Conservation (phyloP, 2,329 filamentous ascomycete genomes). For the Zasmidium cellare region DNA sequence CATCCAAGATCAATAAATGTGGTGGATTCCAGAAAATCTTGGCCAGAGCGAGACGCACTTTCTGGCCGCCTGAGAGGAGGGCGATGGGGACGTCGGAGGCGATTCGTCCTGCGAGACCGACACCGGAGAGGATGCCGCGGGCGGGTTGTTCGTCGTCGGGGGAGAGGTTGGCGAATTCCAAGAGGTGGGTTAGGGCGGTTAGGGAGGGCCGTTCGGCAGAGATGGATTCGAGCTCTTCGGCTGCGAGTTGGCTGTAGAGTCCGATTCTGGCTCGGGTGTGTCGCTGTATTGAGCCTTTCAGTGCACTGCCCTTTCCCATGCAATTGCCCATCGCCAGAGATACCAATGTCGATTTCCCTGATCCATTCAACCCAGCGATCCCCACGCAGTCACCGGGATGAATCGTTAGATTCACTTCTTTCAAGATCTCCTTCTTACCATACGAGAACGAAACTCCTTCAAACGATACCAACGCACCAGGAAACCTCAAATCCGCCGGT, state of each 20-base stretch:
- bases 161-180: conserved; percentile 51
- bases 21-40: conserved; percentile 67
- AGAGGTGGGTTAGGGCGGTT: conserved; percentile 66
- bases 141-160: conserved; percentile 65
- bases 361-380: conserved; percentile 76
- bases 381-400: conserved; percentile 73
- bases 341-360: conserved; percentile 78
- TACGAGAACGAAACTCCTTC: conserved; percentile 71
- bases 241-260: conserved; percentile 79
- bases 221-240: conserved; percentile 64
- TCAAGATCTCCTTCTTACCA: conserved; percentile 53
- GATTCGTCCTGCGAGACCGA: conserved; percentile 69
- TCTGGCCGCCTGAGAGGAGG: conserved; percentile 78
- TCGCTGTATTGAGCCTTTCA: conserved; percentile 57
- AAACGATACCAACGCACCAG: conserved; percentile 67
- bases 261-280: conserved; percentile 71
- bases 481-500: conserved; percentile 44
- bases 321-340: conserved; percentile 63
- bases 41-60: conserved; percentile 65
- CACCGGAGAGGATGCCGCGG: conserved; percentile 64
- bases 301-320: conserved; percentile 54
- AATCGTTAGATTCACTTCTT: conserved; percentile 67
- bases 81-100: conserved; percentile 72
- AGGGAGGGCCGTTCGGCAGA: conserved; percentile 54
- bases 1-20: conserved; percentile 74